Evolutionary conservation across 371 early-diverging fungal genomes (phyloP), one percentile per base, ranked within the genome.

Genomic region (Sporodiniella umbellata): DNA sequence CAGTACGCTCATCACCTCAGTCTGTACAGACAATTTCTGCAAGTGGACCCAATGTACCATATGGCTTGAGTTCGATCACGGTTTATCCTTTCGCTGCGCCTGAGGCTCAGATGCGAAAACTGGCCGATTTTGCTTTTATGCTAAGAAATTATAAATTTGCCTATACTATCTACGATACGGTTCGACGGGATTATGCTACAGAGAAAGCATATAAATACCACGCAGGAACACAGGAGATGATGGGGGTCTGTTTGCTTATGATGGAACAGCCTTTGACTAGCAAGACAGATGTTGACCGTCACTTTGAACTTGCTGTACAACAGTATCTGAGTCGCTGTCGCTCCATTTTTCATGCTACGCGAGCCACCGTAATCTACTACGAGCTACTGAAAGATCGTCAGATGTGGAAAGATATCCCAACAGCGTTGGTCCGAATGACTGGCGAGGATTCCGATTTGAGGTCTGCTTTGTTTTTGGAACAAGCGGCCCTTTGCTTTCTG

Each of bases 51-150:
- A 75, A 77, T 39, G 50, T 65, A 15, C 71, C 73, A 0, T 33
- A 58, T 4, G 75, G 73, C 4, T 56, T 60, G 7, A 66, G 55
- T 22, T 56, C 72, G 24, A 37, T 68, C 17, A 66, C 60, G 12
- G 64, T 72, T 54, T 78, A 70, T 59, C 81, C 86, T 2, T 77
- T 86, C 67, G 78, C 78, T 28, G 83, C 95, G 4, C 90, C 93
- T 1, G 98, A 98, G 60, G 86, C 92, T 1, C 87, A 90, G 53
- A 81, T 96, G 83, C 84, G 97, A 8, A 87, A 88, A 56, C 69
- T 96, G 35, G 98, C 93, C 5, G 97, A 96, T 68, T 96, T 84
- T 72, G 88, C 95, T 3, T 96, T 98, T 58, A 96, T 96, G 95
- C 73, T 98, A 6, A 75, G 89, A 15, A 96, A 96, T 61, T 96